Base-by-base conservation (phyloP, 352 stramenopile genomes). In the Phytopythium chamaehyphon region DNA sequence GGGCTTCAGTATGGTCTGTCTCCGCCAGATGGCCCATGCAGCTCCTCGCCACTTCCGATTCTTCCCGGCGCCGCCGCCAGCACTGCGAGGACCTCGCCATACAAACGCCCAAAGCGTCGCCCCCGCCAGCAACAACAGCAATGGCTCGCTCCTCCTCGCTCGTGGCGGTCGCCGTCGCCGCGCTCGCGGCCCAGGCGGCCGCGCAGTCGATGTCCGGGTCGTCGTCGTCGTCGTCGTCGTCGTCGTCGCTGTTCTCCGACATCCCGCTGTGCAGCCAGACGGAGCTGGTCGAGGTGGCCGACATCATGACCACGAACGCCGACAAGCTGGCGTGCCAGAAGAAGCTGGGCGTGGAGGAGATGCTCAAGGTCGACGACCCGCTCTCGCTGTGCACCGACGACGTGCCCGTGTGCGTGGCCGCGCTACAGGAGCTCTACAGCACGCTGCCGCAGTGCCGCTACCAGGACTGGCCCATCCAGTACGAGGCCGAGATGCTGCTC, bases 371-470 rank as follows among this genome's bases (percentile, higher is more conserved):
- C 3, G 50, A 40, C 1, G 44, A 84, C 39, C 66, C 62, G 18
- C 62, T 53, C 31, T 40, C 65, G 10, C 69, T 89, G 12, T 86
- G 76, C 51, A n/a, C n/a, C n/a, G n/a, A n/a, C n/a, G 64, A 64
- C 26, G 62, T 66, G 18, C 28, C 64, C 19, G 62, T 73, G 11
- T 90, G 80, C 54, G 74, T 43, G 19, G 59, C 62, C 2, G 75
- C 76, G 53, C 70, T 88, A n/a, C 59, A 82, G 53, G 48, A 65
- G 28, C 63, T 90, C 19, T 88, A 89, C 69, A 69, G 68, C 45
- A 54, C 39, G 46, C 55, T 91, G 51, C 76, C 80, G 8, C 60
- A 85, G 43, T 91, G 80, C 58, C 68, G 64, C 23, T 88, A 77
- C 63, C 40, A 74, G 22, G 62, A 77, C 55, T 81, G 65, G 72